Percentiles rank a stretch among this genome's conserved stretches.
These are phyloP conservation scores for Rhizopogon vesiculosus DNA, from an alignment of 768 basidiomycete genomes.

Conservation along the genomic window DNA sequence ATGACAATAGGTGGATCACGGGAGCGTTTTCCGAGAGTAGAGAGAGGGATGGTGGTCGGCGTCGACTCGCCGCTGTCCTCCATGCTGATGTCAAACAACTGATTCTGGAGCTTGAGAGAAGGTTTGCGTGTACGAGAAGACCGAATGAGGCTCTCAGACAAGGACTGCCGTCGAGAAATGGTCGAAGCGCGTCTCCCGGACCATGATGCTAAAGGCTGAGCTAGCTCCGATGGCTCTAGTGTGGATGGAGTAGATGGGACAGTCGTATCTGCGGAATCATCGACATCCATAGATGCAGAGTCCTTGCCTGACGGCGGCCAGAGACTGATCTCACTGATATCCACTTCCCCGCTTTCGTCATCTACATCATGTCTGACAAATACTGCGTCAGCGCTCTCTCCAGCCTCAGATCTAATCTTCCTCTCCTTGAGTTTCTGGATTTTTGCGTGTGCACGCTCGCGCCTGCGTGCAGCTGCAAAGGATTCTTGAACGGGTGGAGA, in stretches of 20 bases:
- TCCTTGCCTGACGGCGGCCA: slow-evolving; percentile 12
- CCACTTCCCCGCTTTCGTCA: slow-evolving; percentile 60
- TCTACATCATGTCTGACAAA: slow-evolving; percentile 52
- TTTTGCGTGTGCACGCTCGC: slow-evolving; percentile 45
- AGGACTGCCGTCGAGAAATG: background rate
- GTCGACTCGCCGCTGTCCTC: slow-evolving; percentile 8
- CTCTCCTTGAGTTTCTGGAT: slow-evolving; percentile 54
- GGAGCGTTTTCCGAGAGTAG: slow-evolving; percentile 23
- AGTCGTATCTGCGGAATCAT: slow-evolving; percentile 3
- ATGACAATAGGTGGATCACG: slow-evolving; percentile 16
- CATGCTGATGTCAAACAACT: slow-evolving; percentile 5
- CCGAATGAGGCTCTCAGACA: slow-evolving; percentile 6
- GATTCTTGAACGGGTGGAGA: slow-evolving; percentile 14
- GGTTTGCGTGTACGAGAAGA: slow-evolving; percentile 25
- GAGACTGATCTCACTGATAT: slow-evolving; percentile 36
- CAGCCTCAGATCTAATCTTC: slow-evolving; percentile 32
- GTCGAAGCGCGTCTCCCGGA: background rate
- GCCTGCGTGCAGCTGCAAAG: slow-evolving; percentile 17
- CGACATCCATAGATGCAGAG: slow-evolving; percentile 10
- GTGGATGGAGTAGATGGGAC: slow-evolving; percentile 2
- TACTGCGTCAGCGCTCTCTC: slow-evolving; percentile 34
- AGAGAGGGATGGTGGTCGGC: slow-evolving; percentile 10
- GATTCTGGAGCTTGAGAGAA: slow-evolving; percentile 25
- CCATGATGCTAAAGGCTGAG: background rate
- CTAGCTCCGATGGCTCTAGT: background rate